Conservation (phyloP, 495 filamentous ascomycete genomes). For the Bacidia rubella region DNA sequence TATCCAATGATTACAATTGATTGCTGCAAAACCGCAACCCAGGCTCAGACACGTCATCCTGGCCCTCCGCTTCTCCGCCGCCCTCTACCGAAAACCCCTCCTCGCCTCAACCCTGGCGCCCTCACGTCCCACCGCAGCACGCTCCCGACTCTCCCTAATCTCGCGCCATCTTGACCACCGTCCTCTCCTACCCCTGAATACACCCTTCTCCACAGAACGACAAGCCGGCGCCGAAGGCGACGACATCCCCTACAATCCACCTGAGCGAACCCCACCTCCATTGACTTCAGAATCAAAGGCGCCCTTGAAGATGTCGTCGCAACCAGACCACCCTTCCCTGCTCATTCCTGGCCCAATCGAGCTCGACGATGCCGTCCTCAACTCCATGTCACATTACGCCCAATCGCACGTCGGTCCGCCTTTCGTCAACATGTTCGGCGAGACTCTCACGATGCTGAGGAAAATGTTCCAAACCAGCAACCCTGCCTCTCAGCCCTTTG, state of each 20-base stretch:
- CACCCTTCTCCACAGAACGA: conserved; percentile 54
- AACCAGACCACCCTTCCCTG: conserved; percentile 66
- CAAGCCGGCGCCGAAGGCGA: conserved; percentile 36
- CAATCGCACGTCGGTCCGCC: conserved; percentile 81
- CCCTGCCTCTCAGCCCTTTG: conserved; percentile 74
- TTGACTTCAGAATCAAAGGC: conserved; percentile 7
- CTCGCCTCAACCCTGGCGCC: conserved; percentile 36
- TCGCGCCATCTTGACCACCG: conserved; percentile 61
- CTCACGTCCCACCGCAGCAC: conserved; percentile 45
- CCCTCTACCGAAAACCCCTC: conserved; percentile 22
- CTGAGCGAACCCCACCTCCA: conserved; percentile 26
- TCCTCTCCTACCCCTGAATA: conserved; percentile 49
- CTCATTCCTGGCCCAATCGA: conserved; percentile 96
- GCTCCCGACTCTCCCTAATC: conserved; percentile 64
- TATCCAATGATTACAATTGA: too few species aligned
- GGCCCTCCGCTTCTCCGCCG: conserved; percentile 15
- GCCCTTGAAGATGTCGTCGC: conserved; percentile 56
- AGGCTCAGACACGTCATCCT: conserved; percentile 17
- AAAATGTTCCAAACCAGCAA: conserved; percentile 83
- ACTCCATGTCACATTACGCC: conserved; percentile 91
- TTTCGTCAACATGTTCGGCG: conserved; percentile 84
- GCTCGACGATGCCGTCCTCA: conserved; percentile 93
- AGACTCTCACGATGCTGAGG: conserved; percentile 74
- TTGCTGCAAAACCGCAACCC: neutral
- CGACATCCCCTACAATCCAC: conserved; percentile 44